Evolutionary conservation across 345 rosid species (phyloP), one percentile per base, ranked within the genome.

Genomic region (Pistacia integerrima): DNA sequence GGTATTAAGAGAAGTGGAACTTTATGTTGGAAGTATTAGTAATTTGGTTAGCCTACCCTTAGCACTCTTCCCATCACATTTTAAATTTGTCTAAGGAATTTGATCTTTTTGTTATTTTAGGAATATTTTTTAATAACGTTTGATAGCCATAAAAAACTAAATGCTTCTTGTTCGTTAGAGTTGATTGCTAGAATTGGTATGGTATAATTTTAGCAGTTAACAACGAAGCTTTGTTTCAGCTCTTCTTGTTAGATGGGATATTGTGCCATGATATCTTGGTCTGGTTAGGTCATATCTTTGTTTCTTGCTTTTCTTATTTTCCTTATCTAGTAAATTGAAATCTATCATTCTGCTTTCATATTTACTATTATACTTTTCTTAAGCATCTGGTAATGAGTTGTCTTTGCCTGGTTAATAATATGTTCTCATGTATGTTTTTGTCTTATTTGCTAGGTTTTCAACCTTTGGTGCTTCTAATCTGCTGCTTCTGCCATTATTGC

Each of bases 391-490:
- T 33, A 20, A 57, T 49, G 36, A 44, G 35, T 79, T 70, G 22
- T 63, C 33, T 20, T 74, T 33, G 36, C n/a, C 69, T 63, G 20
- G 14, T 59, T 11, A 20, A 20, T 41, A 28, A 4, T 63, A 25
- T 60, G 36, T 30, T 38, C 61, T 74, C 51, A 73, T 64, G 52
- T 13, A n/a, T 38, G 64, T 54, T 13, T 69, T 49, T 58, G 56
- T 41, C 61, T 33, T 65, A 5, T 20, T 52, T 30, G 48, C 8
- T 67, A 68, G 78, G 67, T 41, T 28, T 0, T 14, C 59, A 46
- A 54, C 48, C 36, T 25, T 55, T 65, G 64, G 41, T 59, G 38
- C 28, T 55, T 8, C 44, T 20, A 30, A 38, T 28, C 17, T 38
- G 64, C 33, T 38, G 77, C 71, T 55, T 74, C 55, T 55, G 64